A percentile compares a stretch with the other conserved stretches of the same genome.
Conservation (phyloP, 306 rosid species). For the Crotalaria pallida region DNA sequence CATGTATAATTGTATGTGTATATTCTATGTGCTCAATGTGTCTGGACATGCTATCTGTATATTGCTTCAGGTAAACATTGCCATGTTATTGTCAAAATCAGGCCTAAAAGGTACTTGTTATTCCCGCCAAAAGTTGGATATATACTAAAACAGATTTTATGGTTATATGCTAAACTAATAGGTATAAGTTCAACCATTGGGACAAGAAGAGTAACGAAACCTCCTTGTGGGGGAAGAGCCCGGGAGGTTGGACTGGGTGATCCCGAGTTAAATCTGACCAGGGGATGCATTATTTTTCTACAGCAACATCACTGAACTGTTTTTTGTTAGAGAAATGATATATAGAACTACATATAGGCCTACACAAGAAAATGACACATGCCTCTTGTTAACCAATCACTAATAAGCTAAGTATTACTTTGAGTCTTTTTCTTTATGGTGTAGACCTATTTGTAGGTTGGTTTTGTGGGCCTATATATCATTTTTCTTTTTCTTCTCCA, state of each 20-base stretch:
- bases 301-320: background rate
- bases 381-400: too few relatives aligned
- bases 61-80: constrained; percentile 2
- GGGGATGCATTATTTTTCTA: background rate
- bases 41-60: background rate
- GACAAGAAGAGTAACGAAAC: background rate
- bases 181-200: background rate
- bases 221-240: background rate
- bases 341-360: too few relatives aligned
- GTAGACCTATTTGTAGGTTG: too few relatives aligned
- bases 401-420: too few relatives aligned
- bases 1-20: background rate
- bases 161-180: background rate
- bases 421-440: too few relatives aligned
- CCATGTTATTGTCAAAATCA: background rate
- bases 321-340: too few relatives aligned
- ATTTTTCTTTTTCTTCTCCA: background rate
- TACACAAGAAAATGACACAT: too few relatives aligned
- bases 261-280: background rate
- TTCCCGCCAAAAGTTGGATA: background rate
- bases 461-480: too few relatives aligned
- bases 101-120: constrained; percentile 1
- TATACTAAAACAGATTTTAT: background rate
- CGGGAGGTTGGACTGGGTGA: background rate
- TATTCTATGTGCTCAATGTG: background rate